Base-by-base conservation (phyloP, 192 early-diverging fungal species). In the Coemansia sp. region DNA sequence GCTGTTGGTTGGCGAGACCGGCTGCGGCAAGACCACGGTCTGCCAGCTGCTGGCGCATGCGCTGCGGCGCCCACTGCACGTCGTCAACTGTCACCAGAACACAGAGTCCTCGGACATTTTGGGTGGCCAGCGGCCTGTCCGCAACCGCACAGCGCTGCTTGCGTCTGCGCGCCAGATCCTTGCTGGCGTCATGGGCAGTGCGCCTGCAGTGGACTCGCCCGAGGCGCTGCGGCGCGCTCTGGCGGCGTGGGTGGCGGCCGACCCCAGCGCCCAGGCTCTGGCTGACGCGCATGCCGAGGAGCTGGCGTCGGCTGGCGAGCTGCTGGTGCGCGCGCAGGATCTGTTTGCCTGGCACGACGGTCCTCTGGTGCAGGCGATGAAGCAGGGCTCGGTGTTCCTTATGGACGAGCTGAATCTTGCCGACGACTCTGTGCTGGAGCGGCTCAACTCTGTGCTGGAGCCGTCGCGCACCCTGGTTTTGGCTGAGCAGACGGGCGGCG, bases 321-420 rank as follows among this genome's bases (percentile, higher is more conserved):
- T 72, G 37, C 60, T 72, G 29, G 53, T 40, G 7, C 60, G 71
- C 4, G 77, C 80, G 38, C 74, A 82, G 33, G 80, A 81, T 5
- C 77, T 97, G 36, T 99, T 99, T 83, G 92, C 91, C 44, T 99
- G 97, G 97, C 87, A 90, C 61, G 97, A 99, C 67, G 97, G 97
- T 17, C 93, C 97, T 10, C 83, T 99, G 21, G 88, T 97, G 17
- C 84, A 91, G 67, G 88, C 97, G 9, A 86, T 99, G 87, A 86
- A 88, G 53, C 60, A 86, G 29, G 95, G 95, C 26, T 83, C 92
- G 22, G 72, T 90, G 60, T 97, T 99, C 74, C 83, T 99, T 58
- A 82, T 99, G 54, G 97, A 99, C 80, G 97, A 99, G 86, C 96
- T 99, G 42, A 95, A 94, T 9, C 82, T 99, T 36, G 97, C 97